Percentiles rank a stretch among this genome's conserved stretches.
These are phyloP conservation scores for Sugiyamaella valdiviana DNA, from an alignment of 805 yeast genomes.

Conservation along the genomic window DNA sequence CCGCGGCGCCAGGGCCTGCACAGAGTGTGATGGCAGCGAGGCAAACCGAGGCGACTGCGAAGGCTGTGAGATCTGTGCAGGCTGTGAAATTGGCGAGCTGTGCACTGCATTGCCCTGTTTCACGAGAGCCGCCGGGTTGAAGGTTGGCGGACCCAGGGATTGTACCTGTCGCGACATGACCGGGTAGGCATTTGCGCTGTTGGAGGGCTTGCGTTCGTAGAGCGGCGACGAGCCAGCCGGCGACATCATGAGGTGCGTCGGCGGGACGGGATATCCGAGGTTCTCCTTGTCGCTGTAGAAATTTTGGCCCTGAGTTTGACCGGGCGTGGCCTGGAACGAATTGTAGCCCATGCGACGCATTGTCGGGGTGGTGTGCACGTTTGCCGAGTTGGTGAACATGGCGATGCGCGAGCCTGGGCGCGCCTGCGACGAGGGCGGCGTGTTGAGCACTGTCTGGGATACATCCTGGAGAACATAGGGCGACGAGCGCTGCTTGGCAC, in stretches of 20 bases:
- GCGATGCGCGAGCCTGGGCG: slow-evolving; percentile 4
- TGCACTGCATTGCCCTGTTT: neutral
- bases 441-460: slow-evolving; percentile 15
- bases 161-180: neutral
- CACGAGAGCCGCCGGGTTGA: neutral
- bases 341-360: slow-evolving; percentile 1
- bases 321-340: neutral
- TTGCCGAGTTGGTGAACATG: neutral
- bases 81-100: neutral
- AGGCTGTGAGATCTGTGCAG: too few species aligned
- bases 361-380: neutral
- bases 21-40: too few species aligned
- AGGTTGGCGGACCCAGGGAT: neutral
- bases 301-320: neutral
- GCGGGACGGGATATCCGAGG: neutral
- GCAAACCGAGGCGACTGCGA: too few species aligned
- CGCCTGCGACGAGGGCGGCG: slow-evolving; percentile 20
- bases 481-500: neutral
- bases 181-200: neutral
- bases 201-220: slow-evolving; percentile 5
- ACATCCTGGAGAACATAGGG: slow-evolving; percentile 10
- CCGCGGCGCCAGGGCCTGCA: neutral
- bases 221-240: slow-evolving; percentile 19
- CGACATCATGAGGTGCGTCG: slow-evolving; percentile 13
- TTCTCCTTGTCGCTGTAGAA: slow-evolving; percentile 6